Percentiles rank a stretch among this genome's conserved stretches.
phyloP scores from a whole-genome alignment of 106 monocot species.

The Phalaenopsis equestris region DNA sequence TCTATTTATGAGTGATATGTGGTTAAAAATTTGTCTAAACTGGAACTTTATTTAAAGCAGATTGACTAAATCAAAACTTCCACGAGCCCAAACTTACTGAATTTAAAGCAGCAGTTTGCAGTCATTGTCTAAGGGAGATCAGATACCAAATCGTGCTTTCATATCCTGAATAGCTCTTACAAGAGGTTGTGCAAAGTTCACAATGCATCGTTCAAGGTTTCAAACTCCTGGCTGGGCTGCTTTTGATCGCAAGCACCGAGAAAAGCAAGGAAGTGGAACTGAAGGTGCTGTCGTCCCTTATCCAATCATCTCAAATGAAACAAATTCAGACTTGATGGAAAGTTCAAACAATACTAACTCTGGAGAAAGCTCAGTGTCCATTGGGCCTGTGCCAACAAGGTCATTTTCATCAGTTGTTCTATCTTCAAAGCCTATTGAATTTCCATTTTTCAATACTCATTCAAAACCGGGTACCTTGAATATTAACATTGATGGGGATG shows the following conservation, averaged over 20 bases:
- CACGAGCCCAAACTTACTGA: neutral
- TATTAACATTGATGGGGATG: neutral
- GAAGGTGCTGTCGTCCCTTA: slow-evolving; percentile 36
- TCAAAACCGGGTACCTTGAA: neutral
- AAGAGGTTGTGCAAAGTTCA: slow-evolving; percentile 11
- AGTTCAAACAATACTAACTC: slow-evolving; percentile 1
- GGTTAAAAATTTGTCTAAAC: neutral
- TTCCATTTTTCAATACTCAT: neutral
- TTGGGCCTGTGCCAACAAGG: slow-evolving; percentile 7
- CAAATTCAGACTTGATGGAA: neutral
- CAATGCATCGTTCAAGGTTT: slow-evolving; percentile 29
- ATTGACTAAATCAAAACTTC: neutral
- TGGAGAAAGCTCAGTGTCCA: neutral
- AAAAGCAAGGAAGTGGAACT: slow-evolving; percentile 11
- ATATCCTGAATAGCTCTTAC: slow-evolving; percentile 11
- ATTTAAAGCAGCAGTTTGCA: neutral
- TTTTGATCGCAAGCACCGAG: slow-evolving; percentile 48
- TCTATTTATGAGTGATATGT: neutral
- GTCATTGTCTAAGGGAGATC: neutral
- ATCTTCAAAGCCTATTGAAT: slow-evolving; percentile 5
- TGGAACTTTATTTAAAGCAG: slow-evolving; percentile 1
- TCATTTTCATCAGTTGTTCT: slow-evolving; percentile 56
- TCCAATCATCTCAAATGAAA: slow-evolving; percentile 41
- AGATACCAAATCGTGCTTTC: neutral
- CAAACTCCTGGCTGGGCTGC: slow-evolving; percentile 74